These are phyloP conservation scores for Coelastrella sp. DNA, from an alignment of 139 green algal genomes.

Conservation along the genomic window DNA sequence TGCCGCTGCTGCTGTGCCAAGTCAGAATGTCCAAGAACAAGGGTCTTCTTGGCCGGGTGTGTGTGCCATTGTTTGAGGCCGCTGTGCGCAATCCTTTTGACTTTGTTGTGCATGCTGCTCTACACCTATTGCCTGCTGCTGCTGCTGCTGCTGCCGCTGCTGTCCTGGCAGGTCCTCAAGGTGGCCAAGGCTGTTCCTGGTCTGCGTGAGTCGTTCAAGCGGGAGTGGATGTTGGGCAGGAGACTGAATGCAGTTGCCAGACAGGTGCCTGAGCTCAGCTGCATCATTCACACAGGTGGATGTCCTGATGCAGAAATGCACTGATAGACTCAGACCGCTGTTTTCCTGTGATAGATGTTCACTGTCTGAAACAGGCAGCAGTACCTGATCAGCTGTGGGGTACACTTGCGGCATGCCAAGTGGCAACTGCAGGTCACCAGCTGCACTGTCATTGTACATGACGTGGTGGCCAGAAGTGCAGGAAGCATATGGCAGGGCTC, in stretches of 20 bases:
- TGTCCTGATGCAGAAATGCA: no score
- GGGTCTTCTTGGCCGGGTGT: not conserved
- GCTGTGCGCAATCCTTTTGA: not conserved
- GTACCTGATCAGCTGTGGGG: not conserved
- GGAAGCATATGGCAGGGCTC: not conserved
- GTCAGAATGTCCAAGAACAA: not conserved
- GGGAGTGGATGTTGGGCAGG: constrained; percentile 36
- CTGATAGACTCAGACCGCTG: no score
- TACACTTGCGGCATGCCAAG: no score
- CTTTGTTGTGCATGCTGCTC: not conserved
- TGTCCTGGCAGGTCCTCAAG: constrained; percentile 22
- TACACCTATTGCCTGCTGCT: not conserved
- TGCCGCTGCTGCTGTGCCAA: not conserved
- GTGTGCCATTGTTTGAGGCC: no score
- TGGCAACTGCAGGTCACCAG: no score
- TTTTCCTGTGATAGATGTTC: no score
- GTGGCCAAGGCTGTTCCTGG: constrained; percentile 26
- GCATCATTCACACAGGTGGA: constrained; percentile 27
- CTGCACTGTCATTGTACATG: no score
- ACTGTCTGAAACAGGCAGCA: not conserved
- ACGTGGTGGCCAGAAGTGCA: no score
- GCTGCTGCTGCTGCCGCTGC: not conserved
- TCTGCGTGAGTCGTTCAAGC: not conserved
- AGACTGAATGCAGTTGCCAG: constrained; percentile 7
- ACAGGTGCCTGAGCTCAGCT: constrained; percentile 13